phyloP scores from a whole-genome alignment of 108 stramenopile genomes.

The Cyclotella baltica region DNA sequence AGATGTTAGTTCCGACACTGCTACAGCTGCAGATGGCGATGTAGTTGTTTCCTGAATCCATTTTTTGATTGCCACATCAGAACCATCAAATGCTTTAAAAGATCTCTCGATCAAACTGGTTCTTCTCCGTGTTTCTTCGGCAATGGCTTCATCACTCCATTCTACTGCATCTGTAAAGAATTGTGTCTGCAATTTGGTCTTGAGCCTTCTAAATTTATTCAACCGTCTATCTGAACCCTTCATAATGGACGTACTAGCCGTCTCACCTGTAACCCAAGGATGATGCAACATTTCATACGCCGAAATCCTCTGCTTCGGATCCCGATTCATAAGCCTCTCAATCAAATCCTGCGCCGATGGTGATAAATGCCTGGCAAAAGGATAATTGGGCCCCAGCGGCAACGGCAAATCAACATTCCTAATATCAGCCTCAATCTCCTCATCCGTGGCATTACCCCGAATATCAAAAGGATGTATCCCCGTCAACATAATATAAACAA shows the following conservation, averaged over 20 bases:
- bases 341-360: constrained; percentile 80
- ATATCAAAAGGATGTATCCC: constrained; percentile 92
- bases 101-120: constrained; percentile 79
- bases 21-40: not conserved
- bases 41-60: constrained; percentile 9
- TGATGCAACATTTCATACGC: constrained; percentile 89
- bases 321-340: constrained; percentile 67
- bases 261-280: constrained; percentile 90
- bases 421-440: constrained; percentile 72
- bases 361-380: constrained; percentile 67
- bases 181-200: constrained; percentile 71
- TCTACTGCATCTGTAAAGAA: constrained; percentile 72
- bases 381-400: constrained; percentile 50
- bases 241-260: constrained; percentile 76
- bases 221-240: constrained; percentile 69
- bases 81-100: constrained; percentile 70
- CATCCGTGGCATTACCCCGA: constrained; percentile 73
- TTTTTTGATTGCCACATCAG: constrained; percentile 16
- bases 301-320: constrained; percentile 71
- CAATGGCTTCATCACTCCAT: constrained; percentile 60
- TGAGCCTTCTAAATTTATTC: constrained; percentile 63
- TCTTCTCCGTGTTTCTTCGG: constrained; percentile 53
- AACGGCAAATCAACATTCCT: constrained; percentile 48
- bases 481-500: constrained; percentile 93
- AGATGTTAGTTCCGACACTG: not conserved